Percentiles rank a stretch among this genome's conserved stretches.
Conservation (phyloP, 345 rosid species). For the Chamaenerion angustifolium region DNA sequence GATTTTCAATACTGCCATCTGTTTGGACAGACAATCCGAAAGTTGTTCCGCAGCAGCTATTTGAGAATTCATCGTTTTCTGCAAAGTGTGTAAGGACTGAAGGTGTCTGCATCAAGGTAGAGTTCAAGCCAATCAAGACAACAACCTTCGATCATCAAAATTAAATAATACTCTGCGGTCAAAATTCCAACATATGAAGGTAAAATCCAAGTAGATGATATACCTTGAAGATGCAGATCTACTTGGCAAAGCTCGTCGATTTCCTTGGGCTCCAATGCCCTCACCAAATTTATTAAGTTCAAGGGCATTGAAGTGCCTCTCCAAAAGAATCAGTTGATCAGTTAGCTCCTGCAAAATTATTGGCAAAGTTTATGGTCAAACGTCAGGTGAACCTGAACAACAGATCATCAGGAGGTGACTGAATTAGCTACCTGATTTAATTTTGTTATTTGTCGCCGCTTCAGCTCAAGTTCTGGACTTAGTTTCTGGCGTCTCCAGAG, state of each 20-base stretch:
- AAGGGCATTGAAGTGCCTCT: constrained; percentile 75
- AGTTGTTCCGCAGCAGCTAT: constrained; percentile 82
- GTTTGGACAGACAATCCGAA: constrained; percentile 71
- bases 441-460: constrained; percentile 43
- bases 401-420: no score
- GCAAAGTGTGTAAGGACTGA: constrained; percentile 60
- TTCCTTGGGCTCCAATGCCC: constrained; percentile 25
- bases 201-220: constrained; percentile 6
- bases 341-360: constrained; percentile 56
- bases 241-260: constrained; percentile 31
- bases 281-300: constrained; percentile 75
- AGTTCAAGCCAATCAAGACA: neutral
- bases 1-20: constrained; percentile 60
- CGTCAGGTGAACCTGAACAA: neutral
- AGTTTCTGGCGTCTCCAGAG: constrained; percentile 82
- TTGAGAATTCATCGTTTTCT: constrained; percentile 63
- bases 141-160: neutral
- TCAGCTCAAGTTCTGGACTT: constrained; percentile 75
- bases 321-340: constrained; percentile 67
- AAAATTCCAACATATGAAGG: neutral
- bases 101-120: constrained; percentile 36
- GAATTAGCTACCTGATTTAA: constrained; percentile 42
- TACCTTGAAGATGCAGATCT: constrained; percentile 65
- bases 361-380: constrained; percentile 5
- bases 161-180: neutral